These are phyloP conservation scores for Ustilago hordei DNA, from an alignment of 1,284 basidiomycete genomes.

Conservation along the genomic window DNA sequence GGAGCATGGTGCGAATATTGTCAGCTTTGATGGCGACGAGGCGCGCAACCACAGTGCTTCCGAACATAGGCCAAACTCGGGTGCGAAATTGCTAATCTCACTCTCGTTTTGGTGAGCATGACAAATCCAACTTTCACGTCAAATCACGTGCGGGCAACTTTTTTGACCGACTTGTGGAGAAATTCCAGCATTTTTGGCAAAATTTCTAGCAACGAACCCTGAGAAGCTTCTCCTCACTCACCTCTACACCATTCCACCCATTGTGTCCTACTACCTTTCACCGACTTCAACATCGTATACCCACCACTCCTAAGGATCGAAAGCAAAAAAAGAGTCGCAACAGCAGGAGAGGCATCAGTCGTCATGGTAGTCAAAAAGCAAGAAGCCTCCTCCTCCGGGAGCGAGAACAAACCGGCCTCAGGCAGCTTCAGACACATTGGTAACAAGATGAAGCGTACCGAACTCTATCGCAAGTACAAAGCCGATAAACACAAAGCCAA, in stretches of 20 bases:
- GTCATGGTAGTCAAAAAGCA: constrained; percentile 24
- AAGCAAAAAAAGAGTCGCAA: neutral
- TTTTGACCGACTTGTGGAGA: constrained; percentile 22
- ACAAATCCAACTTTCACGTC: constrained; percentile 17
- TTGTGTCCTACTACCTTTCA: neutral
- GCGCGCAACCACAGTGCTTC: neutral
- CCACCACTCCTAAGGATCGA: neutral
- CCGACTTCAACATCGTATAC: neutral
- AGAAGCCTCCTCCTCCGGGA: constrained; percentile 15
- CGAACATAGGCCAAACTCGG: constrained; percentile 29
- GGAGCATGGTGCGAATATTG: neutral
- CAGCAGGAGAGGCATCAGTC: neutral
- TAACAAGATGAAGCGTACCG: constrained; percentile 70
- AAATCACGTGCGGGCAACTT: constrained; percentile 26
- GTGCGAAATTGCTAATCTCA: constrained; percentile 24
- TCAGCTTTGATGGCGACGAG: constrained; percentile 25
- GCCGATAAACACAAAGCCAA: constrained; percentile 84
- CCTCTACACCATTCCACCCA: neutral
- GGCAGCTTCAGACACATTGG: constrained; percentile 66
- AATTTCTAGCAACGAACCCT: constrained; percentile 18
- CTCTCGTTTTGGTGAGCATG: constrained; percentile 12
- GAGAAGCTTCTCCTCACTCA: neutral
- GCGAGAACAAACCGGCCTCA: constrained; percentile 24
- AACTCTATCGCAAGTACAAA: constrained; percentile 75
- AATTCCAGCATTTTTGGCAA: constrained; percentile 13